A percentile compares a stretch with the other conserved stretches of the same genome.
Conservation (phyloP, 2,329 filamentous ascomycete genomes). For the Microdochium bolleyi region DNA sequence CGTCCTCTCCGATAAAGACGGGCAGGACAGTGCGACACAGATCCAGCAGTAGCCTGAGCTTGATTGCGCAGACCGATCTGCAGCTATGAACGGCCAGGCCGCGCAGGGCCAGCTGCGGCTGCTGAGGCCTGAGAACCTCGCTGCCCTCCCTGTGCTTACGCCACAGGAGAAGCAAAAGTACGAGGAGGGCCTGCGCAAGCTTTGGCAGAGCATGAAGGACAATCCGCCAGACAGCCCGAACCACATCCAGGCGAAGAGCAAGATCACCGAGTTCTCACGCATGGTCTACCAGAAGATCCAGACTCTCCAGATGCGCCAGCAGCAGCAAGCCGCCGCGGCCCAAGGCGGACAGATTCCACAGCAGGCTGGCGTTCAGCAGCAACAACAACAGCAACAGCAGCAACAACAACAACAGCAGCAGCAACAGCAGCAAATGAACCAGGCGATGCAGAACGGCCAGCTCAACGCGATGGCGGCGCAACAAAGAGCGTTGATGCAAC, state of each 20-base stretch:
- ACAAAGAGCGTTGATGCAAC: constrained; percentile 22
- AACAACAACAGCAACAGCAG: constrained; percentile 14
- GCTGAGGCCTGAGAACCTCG: constrained; percentile 42
- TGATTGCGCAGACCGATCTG: constrained; percentile 5
- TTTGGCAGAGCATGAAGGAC: constrained; percentile 44
- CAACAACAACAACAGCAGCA: constrained; percentile 14
- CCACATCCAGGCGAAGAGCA: constrained; percentile 43
- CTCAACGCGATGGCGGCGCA: constrained; percentile 6
- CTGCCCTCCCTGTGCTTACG: constrained; percentile 38
- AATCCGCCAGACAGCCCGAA: constrained; percentile 35
- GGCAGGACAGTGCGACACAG: too few species aligned
- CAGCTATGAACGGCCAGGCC: constrained; percentile 10
- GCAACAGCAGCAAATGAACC: constrained; percentile 12
- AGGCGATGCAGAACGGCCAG: neutral
- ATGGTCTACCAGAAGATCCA: constrained; percentile 45
- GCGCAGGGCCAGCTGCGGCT: constrained; percentile 10
- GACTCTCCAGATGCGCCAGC: constrained; percentile 19
- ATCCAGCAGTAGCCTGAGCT: too few species aligned
- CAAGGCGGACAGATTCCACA: constrained; percentile 18
- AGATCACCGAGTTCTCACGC: constrained; percentile 52
- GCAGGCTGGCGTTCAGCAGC: constrained; percentile 12
- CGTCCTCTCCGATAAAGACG: too few species aligned
- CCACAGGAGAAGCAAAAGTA: constrained; percentile 51
- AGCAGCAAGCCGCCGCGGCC: constrained; percentile 9
- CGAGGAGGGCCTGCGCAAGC: constrained; percentile 42